Percentiles rank a stretch among this genome's conserved stretches.
These are phyloP conservation scores for Phaffomyces opuntiae DNA, from an alignment of 805 yeast species.

Conservation along the genomic window DNA sequence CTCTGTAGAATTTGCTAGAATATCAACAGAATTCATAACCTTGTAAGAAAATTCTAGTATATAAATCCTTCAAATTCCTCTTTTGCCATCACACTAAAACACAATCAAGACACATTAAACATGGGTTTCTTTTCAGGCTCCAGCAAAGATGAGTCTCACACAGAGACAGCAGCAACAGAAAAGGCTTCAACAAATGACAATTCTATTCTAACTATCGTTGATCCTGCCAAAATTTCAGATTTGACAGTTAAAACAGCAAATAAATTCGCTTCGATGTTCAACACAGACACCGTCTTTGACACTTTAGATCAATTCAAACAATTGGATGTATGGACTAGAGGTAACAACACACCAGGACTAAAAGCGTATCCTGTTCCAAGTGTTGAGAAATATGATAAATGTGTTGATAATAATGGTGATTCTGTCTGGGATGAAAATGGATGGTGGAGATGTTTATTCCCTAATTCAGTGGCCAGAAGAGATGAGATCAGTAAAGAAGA, in stretches of 20 bases:
- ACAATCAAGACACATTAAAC: neutral
- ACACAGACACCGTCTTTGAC: constrained; percentile 4
- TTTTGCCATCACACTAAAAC: too few species aligned
- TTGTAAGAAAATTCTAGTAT: neutral
- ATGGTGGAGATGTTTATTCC: constrained; percentile 87
- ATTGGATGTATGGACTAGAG: constrained; percentile 5
- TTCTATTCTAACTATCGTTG: neutral
- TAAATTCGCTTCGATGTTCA: constrained; percentile 1
- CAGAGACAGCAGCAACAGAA: constrained; percentile 8
- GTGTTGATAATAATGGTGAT: constrained; percentile 58
- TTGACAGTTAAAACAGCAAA: constrained; percentile 1
- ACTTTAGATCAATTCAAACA: constrained; percentile 1
- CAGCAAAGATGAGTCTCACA: constrained; percentile 7
- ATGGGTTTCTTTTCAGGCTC: constrained; percentile 17
- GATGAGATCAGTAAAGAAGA: constrained; percentile 47
- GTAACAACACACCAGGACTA: constrained; percentile 28
- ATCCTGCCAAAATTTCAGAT: neutral
- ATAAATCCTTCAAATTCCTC: neutral
- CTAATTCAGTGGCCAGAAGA: constrained; percentile 36
- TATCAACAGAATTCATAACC: neutral
- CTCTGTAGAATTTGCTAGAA: too few species aligned
- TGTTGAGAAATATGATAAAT: constrained; percentile 49
- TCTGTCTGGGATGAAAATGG: constrained; percentile 83
- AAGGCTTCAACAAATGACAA: neutral
- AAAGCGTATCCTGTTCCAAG: constrained; percentile 56